Evolutionary conservation across 1,139 yeast species (phyloP), one percentile per base, ranked within the genome.

Genomic region (Kodamaea plutei): DNA sequence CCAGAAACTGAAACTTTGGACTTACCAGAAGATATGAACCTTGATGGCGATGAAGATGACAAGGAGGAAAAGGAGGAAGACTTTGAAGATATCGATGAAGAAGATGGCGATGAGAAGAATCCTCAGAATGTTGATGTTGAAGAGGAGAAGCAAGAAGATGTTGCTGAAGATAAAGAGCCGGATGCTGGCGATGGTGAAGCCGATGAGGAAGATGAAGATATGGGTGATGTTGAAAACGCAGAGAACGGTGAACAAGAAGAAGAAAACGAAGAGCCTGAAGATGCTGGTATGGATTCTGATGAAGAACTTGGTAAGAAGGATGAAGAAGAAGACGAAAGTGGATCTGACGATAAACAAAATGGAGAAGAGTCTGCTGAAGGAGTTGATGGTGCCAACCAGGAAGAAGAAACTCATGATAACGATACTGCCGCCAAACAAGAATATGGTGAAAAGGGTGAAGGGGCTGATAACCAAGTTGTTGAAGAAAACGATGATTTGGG

Each of bases 1-100:
- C 91, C 87, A 6, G 94, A 87, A 52, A 72, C 80, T 10, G 96
- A 87, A 38, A 78, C 85, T 4, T 62, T 87, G 44, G 93, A 84
- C 22, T 64, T 87, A 23, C 95, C 95, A 0, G 97, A 89, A 25
- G 94, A 88, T 42, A 75, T 89, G 67, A 76, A 85, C 41, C 65
- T 85, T 25, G 95, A 85, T 50, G 77, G 77, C 10, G 84, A 69
- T 24, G 79, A 73, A 15, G 84, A 77, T n/a, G 75, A 67, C 2
- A 73, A 65, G 9, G 74, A 66, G 1, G 66, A 59, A 1, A 67
- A 58, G 2, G 65, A 62, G 5, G 69, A 58, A 1, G 61, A 56
- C 6, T 54, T 46, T 13, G 58, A 50, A n/a, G 63, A 60, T 8
- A 55, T 45, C 13, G 53, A 51, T 15, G 53, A 54, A 16, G 64